phyloP scores from a whole-genome alignment of 768 basidiomycete species.

The Kwoniella heveanensis region DNA sequence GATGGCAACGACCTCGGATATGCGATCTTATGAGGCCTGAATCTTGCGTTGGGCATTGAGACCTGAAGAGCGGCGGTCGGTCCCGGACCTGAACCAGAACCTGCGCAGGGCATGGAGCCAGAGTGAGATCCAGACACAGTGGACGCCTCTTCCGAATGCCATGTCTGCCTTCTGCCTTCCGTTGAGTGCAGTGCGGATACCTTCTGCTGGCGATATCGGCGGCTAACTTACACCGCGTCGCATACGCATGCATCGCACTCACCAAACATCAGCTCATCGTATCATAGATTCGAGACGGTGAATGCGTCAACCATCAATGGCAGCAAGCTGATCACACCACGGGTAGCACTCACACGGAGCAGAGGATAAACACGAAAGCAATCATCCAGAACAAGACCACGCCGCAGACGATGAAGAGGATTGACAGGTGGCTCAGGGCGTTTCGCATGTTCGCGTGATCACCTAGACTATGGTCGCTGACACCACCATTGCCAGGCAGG shows the following conservation, averaged over 20 bases:
- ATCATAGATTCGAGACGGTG: too few species aligned
- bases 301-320: too few species aligned
- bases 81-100: too few species aligned
- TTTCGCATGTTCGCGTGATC: not conserved
- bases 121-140: not conserved
- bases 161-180: conserved; percentile 8
- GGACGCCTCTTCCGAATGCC: not conserved
- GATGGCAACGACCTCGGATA: not conserved
- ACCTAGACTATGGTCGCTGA: not conserved
- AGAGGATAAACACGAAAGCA: not conserved
- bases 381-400: conserved; percentile 4
- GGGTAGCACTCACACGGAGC: not conserved
- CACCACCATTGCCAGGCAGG: too few species aligned
- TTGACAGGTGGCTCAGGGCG: not conserved
- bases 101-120: too few species aligned
- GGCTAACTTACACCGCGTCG: not conserved
- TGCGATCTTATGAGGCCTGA: not conserved
- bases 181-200: not conserved
- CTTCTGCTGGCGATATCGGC: not conserved
- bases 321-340: too few species aligned
- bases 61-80: too few species aligned
- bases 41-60: too few species aligned
- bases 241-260: too few species aligned
- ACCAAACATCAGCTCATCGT: too few species aligned
- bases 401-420: not conserved